These are phyloP conservation scores for Serendipita sp. DNA, from an alignment of 768 basidiomycete species.

Conservation along the genomic window DNA sequence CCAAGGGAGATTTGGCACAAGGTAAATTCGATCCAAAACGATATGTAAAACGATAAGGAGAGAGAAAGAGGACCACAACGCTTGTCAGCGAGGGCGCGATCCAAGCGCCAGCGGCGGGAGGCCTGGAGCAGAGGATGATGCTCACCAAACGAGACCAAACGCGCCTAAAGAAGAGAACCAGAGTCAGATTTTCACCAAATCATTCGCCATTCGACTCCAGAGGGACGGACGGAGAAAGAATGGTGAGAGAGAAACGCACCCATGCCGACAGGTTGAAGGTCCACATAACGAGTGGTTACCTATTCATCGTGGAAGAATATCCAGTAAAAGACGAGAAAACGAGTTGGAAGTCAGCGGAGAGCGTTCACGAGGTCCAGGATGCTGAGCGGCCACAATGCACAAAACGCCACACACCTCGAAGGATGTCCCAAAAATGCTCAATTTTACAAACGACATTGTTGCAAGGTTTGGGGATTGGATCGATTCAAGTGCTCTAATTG, in stretches of 20 bases:
- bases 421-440: conserved; percentile 96
- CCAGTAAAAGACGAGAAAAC: not conserved
- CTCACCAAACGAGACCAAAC: conserved; percentile 94
- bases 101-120: not conserved
- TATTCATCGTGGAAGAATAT: conserved; percentile 22
- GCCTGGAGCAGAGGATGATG: conserved; percentile 10
- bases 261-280: conserved; percentile 98
- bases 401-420: conserved; percentile 51
- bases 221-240: conserved; percentile 11
- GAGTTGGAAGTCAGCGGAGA: conserved; percentile 9
- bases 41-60: too few relatives aligned
- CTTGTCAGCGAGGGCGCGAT: too few relatives aligned
- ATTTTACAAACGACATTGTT: conserved; percentile 86
- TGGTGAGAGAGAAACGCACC: conserved; percentile 35
- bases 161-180: conserved; percentile 40
- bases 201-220: conserved; percentile 8
- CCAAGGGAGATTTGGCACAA: too few relatives aligned
- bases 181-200: not conserved
- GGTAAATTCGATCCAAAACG: too few relatives aligned
- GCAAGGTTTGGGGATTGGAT: not conserved
- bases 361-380: too few relatives aligned
- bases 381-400: too few relatives aligned
- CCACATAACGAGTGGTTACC: conserved; percentile 98
- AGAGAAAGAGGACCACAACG: too few relatives aligned
- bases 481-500: too few relatives aligned